phyloP scores from a whole-genome alignment of 2,329 filamentous ascomycete genomes.

The Blumeriella jaapii region DNA sequence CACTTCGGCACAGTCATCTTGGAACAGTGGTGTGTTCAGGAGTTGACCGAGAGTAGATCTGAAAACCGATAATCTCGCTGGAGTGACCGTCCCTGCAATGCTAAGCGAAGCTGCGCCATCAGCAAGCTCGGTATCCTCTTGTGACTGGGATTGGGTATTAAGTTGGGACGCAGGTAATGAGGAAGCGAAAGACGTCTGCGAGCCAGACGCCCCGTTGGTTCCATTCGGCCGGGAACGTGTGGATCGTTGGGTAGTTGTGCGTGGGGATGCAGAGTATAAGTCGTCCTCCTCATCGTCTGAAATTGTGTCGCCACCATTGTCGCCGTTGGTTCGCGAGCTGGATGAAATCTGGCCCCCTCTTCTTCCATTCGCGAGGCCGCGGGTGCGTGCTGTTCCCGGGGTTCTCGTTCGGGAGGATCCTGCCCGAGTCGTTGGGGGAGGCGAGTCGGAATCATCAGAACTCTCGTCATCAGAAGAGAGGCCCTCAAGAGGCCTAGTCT shows the following conservation, averaged over 20 bases:
- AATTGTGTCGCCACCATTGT: conserved; percentile 36
- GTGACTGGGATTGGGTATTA: conserved; percentile 21
- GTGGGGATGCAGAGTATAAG: conserved; percentile 26
- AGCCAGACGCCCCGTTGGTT: conserved; percentile 7
- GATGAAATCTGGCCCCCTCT: conserved; percentile 26
- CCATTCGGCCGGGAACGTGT: conserved; percentile 14
- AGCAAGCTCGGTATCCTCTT: conserved; percentile 22
- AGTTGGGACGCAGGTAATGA: conserved; percentile 28
- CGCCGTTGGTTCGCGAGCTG: conserved; percentile 27
- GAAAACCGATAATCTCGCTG: conserved; percentile 61
- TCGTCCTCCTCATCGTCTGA: conserved; percentile 32
- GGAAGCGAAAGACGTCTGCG: conserved; percentile 31
- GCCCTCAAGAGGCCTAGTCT: conserved; percentile 46
- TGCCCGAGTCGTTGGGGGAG: conserved; percentile 20
- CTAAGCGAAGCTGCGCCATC: conserved; percentile 20
- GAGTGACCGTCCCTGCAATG: conserved; percentile 27
- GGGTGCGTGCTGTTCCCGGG: conserved; percentile 25
- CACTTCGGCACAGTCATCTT: conserved; percentile 71
- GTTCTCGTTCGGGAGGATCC: conserved; percentile 26
- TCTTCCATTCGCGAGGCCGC: conserved; percentile 19
- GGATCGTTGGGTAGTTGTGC: conserved; percentile 16
- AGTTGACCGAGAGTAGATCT: conserved; percentile 71
- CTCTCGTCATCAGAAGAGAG: conserved; percentile 52
- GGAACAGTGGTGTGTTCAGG: conserved; percentile 72
- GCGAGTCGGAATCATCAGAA: conserved; percentile 33